A percentile compares a stretch with the other conserved stretches of the same genome.
Evolutionary conservation across 2,329 filamentous ascomycete species (phyloP).

Genomic region (Myotisia sp.): DNA sequence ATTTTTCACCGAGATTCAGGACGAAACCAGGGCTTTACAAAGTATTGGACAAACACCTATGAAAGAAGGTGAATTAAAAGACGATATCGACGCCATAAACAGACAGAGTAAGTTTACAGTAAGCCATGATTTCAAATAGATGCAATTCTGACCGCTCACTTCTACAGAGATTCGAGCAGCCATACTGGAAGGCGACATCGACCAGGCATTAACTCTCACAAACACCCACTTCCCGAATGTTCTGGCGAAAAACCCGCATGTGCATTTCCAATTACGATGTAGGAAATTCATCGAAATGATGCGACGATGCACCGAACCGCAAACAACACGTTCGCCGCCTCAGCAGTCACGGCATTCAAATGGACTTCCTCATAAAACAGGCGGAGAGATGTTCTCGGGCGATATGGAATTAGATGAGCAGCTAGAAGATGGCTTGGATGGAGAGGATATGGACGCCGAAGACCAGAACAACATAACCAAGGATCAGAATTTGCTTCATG

Average conservation of each 20-base stretch:
- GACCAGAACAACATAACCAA: conserved; percentile 26
- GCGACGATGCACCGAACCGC: conserved; percentile 53
- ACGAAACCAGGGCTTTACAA: conserved; percentile 57
- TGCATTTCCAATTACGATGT: conserved; percentile 77
- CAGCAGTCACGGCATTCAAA: conserved; percentile 22
- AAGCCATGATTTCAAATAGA: no score
- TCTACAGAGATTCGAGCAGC: conserved; percentile 66
- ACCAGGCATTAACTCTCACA: conserved; percentile 72
- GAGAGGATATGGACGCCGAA: conserved; percentile 42
- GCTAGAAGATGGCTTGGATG: conserved; percentile 20
- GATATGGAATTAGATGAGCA: conserved; percentile 48
- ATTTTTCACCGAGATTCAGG: conserved; percentile 67
- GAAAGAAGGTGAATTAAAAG: conserved; percentile 51
- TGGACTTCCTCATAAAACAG: conserved; percentile 23
- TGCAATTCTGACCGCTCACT: background rate
- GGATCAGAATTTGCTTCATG: conserved; percentile 44
- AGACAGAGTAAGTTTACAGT: conserved; percentile 61
- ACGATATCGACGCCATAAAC: conserved; percentile 75
- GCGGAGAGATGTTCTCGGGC: conserved; percentile 33
- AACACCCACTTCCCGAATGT: conserved; percentile 66
- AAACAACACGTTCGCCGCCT: conserved; percentile 29
- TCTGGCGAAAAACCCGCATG: conserved; percentile 62
- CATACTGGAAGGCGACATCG: conserved; percentile 83
- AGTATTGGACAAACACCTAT: conserved; percentile 40
- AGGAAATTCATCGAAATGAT: conserved; percentile 95